Percentiles rank a stretch among this genome's conserved stretches.
Evolutionary conservation across 2,329 filamentous ascomycete genomes (phyloP).

Genomic region (Orbilia blumenaviensis): DNA sequence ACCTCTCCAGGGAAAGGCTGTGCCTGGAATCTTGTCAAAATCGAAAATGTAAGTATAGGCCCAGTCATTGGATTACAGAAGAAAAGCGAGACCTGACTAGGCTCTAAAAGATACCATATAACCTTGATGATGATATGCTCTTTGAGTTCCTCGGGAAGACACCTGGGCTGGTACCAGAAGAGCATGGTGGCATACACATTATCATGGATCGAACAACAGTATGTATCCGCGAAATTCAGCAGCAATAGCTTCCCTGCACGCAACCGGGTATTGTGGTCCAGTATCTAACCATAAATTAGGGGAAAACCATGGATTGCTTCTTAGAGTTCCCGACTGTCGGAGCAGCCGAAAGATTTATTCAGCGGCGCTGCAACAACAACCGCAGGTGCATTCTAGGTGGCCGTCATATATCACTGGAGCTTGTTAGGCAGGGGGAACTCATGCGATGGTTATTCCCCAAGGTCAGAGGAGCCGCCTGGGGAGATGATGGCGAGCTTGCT

Average conservation of each 20-base stretch:
- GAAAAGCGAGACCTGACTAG: neutral
- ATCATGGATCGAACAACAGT: conserved; percentile 68
- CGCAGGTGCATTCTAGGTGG: conserved; percentile 66
- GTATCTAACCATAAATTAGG: conserved; percentile 62
- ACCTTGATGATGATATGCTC: conserved; percentile 59
- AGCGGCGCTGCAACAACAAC: conserved; percentile 56
- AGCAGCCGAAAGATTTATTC: conserved; percentile 66
- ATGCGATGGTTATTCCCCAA: conserved; percentile 72
- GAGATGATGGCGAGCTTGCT: conserved; percentile 59
- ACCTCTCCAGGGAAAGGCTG: neutral
- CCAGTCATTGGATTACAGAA: no score
- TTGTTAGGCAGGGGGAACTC: conserved; percentile 68
- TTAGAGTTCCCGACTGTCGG: conserved; percentile 68
- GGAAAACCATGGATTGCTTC: conserved; percentile 71
- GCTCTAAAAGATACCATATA: conserved; percentile 41
- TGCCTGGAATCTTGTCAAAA: conserved; percentile 49
- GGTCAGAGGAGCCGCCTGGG: conserved; percentile 69
- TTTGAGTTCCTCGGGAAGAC: conserved; percentile 70
- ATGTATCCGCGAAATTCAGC: neutral
- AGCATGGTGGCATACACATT: conserved; percentile 66
- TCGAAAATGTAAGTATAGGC: conserved; percentile 34
- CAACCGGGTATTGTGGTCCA: neutral
- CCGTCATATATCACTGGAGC: conserved; percentile 68
- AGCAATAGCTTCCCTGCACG: no score
- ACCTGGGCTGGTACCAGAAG: conserved; percentile 67